These are phyloP conservation scores for Argentina anserina DNA, from an alignment of 306 rosid genomes.

Conservation along the genomic window DNA sequence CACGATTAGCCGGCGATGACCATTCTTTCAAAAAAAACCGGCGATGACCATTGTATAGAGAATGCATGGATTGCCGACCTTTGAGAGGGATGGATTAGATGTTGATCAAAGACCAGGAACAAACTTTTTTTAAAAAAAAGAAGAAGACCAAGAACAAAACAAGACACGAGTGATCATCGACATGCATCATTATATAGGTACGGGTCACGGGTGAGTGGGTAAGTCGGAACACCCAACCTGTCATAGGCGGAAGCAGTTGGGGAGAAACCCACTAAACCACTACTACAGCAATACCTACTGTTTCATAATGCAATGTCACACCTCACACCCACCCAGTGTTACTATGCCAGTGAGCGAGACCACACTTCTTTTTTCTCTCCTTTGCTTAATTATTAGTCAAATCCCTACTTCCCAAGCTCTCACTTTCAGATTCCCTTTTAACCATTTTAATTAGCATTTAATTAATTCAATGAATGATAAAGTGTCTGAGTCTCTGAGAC, in stretches of 20 bases:
- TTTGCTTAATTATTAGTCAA: background rate
- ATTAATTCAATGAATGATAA: conserved; percentile 4
- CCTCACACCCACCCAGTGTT: background rate
- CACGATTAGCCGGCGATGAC: no score
- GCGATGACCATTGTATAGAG: no score
- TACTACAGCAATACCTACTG: background rate
- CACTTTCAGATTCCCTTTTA: background rate
- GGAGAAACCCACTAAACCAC: background rate
- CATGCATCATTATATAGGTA: background rate
- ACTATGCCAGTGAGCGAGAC: background rate
- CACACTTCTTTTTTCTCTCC: background rate
- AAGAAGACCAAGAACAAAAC: background rate
- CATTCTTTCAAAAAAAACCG: no score
- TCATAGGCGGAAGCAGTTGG: background rate
- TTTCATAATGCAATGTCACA: background rate
- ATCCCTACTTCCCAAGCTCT: background rate
- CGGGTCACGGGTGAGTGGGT: background rate
- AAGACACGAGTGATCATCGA: background rate
- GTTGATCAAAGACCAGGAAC: background rate
- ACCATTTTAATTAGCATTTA: background rate
- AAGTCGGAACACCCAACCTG: background rate
- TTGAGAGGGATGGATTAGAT: background rate
- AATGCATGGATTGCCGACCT: background rate
- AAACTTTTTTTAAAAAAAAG: no score
- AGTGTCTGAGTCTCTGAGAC: conserved; percentile 15